Percentiles rank a stretch among this genome's conserved stretches.
These are phyloP conservation scores for Tetracentron sinense DNA, from an alignment of 164 flowering plant species.

Conservation along the genomic window DNA sequence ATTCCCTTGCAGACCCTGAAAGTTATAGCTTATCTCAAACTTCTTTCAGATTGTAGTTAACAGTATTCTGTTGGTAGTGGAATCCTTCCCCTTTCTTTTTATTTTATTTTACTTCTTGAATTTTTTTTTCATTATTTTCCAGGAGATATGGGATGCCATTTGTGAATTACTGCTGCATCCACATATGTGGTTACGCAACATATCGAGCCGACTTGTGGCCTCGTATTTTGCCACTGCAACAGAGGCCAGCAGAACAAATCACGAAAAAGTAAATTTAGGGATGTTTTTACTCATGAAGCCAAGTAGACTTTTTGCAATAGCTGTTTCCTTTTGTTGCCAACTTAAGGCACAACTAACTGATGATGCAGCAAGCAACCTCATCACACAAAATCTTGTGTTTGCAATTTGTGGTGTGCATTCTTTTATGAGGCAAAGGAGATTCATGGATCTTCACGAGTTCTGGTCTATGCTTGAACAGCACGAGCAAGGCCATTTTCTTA, in stretches of 20 bases:
- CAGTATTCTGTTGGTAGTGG: neutral
- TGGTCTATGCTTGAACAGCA: slow-evolving; percentile 50
- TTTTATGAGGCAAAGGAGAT: slow-evolving; percentile 25
- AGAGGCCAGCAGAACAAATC: slow-evolving; percentile 22
- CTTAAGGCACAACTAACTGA: slow-evolving; percentile 53
- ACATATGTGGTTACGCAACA: slow-evolving; percentile 67
- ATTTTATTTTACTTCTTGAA: neutral
- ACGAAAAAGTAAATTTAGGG: slow-evolving; percentile 16
- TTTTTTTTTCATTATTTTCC: too few species aligned
- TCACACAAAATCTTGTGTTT: slow-evolving; percentile 55
- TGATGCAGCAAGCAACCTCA: slow-evolving; percentile 31
- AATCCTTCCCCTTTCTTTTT: neutral
- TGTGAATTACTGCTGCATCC: slow-evolving; percentile 68
- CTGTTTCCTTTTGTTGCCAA: slow-evolving; percentile 72
- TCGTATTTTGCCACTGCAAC: slow-evolving; percentile 43
- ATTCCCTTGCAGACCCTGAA: neutral
- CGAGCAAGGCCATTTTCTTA: slow-evolving; percentile 48
- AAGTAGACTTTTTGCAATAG: slow-evolving; percentile 58
- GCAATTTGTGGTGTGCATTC: slow-evolving; percentile 56
- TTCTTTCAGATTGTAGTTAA: neutral
- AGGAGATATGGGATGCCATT: slow-evolving; percentile 75
- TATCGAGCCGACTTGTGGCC: slow-evolving; percentile 57
- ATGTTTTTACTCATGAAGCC: slow-evolving; percentile 46
- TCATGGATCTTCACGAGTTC: slow-evolving; percentile 24
- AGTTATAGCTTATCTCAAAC: neutral